Evolutionary conservation across 129 eudicot species (phyloP).

Genomic region (Ambrosia artemisiifolia): DNA sequence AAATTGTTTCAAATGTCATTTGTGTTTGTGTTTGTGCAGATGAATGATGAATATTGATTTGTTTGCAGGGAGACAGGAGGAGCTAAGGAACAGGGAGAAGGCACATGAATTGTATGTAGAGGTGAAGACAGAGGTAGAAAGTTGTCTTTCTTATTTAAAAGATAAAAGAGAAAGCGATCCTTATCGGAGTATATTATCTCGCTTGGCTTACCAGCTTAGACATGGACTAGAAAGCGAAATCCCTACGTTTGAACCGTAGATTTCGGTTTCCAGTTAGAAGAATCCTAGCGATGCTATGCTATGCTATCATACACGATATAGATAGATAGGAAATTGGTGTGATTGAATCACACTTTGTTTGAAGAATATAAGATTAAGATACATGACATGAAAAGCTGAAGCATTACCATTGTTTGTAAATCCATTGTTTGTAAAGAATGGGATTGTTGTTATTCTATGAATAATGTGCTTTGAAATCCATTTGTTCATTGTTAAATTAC

Average conservation of each 20-base stretch:
- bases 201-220: constrained; percentile 49
- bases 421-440: not conserved
- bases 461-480: no score
- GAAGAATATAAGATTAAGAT: constrained; percentile 5
- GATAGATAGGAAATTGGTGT: constrained; percentile 3
- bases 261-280: not conserved
- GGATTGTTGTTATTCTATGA: no score
- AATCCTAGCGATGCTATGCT: not conserved
- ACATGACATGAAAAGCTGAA: not conserved
- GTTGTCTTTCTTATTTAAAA: constrained; percentile 57
- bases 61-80: constrained; percentile 60
- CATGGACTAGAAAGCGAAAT: constrained; percentile 61
- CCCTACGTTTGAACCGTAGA: constrained; percentile 61
- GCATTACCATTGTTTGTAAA: not conserved
- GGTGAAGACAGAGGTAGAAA: constrained; percentile 76
- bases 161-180: constrained; percentile 71
- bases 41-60: not conserved
- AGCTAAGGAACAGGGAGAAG: constrained; percentile 55
- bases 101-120: constrained; percentile 60
- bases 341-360: not conserved
- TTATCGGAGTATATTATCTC: constrained; percentile 60
- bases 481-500: no score
- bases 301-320: not conserved
- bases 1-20: not conserved
- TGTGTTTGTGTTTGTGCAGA: not conserved